A percentile compares a stretch with the other conserved stretches of the same genome.
Evolutionary conservation across 1,284 basidiomycete species (phyloP).

Genomic region (Lentinula novae-zelandiae): DNA sequence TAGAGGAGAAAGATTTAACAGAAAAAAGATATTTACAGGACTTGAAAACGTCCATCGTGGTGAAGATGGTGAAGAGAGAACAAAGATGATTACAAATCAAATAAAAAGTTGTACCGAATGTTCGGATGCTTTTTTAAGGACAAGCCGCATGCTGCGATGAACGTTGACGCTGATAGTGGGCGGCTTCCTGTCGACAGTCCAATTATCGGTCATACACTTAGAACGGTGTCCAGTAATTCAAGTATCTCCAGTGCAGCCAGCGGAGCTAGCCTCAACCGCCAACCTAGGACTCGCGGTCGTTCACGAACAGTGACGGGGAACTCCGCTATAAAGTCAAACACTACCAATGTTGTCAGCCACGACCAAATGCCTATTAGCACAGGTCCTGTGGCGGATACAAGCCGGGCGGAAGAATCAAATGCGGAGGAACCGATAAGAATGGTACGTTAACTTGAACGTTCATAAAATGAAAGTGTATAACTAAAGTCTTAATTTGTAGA

Average conservation of each 20-base stretch:
- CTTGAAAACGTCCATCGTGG: background rate
- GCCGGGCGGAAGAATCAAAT: background rate
- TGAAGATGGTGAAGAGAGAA: background rate
- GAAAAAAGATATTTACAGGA: background rate
- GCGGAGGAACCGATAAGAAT: conserved; percentile 2
- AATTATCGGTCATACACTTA: conserved; percentile 25
- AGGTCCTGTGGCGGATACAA: background rate
- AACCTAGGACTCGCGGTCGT: conserved; percentile 40
- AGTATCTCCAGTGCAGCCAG: conserved; percentile 39
- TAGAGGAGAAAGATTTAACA: background rate
- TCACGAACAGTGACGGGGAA: conserved; percentile 37
- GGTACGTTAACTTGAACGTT: background rate
- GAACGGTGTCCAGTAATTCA: conserved; percentile 42
- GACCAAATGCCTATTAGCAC: background rate
- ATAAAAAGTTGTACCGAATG: too few species aligned
- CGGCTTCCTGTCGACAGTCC: conserved; percentile 4
- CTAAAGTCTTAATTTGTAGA: background rate
- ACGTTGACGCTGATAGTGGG: background rate
- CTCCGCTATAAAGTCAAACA: conserved; percentile 18
- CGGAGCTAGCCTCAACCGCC: conserved; percentile 36
- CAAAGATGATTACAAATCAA: background rate
- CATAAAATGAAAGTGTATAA: background rate
- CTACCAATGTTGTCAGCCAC: conserved; percentile 20
- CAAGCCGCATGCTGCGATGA: conserved; percentile 5
- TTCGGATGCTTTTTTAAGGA: background rate